Conservation (phyloP, 2,329 filamentous ascomycete genomes). For the Colletotrichum shisoi region DNA sequence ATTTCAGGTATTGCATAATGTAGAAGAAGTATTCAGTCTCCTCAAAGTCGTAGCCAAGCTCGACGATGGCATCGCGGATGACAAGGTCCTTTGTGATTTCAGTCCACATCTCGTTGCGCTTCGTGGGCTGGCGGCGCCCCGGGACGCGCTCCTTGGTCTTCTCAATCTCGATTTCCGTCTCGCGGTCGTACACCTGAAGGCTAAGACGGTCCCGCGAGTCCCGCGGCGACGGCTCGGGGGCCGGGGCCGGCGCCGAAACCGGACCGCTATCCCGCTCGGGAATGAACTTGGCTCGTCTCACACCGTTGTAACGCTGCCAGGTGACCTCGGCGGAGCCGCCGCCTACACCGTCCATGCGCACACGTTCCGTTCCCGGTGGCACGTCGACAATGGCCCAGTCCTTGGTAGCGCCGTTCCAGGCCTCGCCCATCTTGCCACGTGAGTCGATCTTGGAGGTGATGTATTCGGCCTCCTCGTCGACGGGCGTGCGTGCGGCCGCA, state of each 20-base stretch:
- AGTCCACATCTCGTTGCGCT: constrained; percentile 82
- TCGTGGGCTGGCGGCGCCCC: constrained; percentile 52
- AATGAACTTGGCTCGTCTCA: constrained; percentile 76
- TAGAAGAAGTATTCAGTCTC: constrained; percentile 92
- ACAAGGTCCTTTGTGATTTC: constrained; percentile 96
- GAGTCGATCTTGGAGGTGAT: constrained; percentile 63
- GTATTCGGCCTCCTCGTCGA: constrained; percentile 70
- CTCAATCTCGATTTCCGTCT: constrained; percentile 62
- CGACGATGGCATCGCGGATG: constrained; percentile 83
- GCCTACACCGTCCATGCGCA: constrained; percentile 81
- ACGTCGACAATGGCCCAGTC: constrained; percentile 86
- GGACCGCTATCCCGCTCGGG: constrained; percentile 67
- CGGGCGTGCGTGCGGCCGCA: constrained; percentile 54
- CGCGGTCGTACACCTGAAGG: constrained; percentile 57
- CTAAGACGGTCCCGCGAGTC: constrained; percentile 52
- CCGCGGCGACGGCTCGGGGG: constrained; percentile 45
- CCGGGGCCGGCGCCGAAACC: constrained; percentile 39
- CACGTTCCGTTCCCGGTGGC: constrained; percentile 80
- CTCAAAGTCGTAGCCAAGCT: constrained; percentile 85
- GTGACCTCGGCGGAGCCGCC: constrained; percentile 78
- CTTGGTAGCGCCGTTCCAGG: constrained; percentile 74
- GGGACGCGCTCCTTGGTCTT: constrained; percentile 63
- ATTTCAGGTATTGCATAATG: constrained; percentile 86
- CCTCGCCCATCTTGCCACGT: constrained; percentile 75
- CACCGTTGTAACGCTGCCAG: constrained; percentile 81